Base-by-base conservation (phyloP, 2,329 filamentous ascomycete species). In the Trichoderma polysporum region DNA sequence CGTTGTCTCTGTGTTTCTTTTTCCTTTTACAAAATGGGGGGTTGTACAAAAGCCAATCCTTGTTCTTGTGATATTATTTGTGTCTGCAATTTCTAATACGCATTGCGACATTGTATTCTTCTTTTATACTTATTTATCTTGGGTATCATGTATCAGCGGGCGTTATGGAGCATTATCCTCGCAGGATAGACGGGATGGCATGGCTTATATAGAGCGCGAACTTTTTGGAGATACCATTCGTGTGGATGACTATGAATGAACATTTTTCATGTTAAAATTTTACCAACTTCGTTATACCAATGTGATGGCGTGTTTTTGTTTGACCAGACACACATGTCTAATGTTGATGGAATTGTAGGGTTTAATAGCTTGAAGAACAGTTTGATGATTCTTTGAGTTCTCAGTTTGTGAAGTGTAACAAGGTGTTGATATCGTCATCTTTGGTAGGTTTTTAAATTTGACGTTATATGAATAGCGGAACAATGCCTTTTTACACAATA, bases 101-200 rank as follows among this genome's bases (percentile, higher is more conserved):
- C 15, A 62, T 47, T 47, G 58, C 58, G 56, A 39, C 37, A 50
- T 13, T 67, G 49, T 54, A 66, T 56, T 53, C 37, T 60, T 45
- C 39, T n/a, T 9, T 7, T 22, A 61, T 22, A 61, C 9, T 37
- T 31, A 49, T 60, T 31, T 56, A 47, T 61, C 31, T 31, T 52
- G 35, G 49, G 56, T n/a, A 31, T 37, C 8, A 61, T 25, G 27
- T 58, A 35, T 50, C 66, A 71, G 68, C 68, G 66, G 68, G 69
- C 68, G 66, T 69, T 63, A 54, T 63, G 57, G 68, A 63, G 69
- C 49, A 53, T 59, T 58, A 27, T 52, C 33, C 35, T 54, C 56
- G 19, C 22, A 12, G 35, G 35, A 53, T 45, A 35, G 29, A 53
- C 27, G 35, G 35, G 63, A 45, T 17, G 63, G 47, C 17, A 35